These are phyloP conservation scores for Ampelomyces quisqualis DNA, from an alignment of 2,329 filamentous ascomycete species.

Conservation along the genomic window DNA sequence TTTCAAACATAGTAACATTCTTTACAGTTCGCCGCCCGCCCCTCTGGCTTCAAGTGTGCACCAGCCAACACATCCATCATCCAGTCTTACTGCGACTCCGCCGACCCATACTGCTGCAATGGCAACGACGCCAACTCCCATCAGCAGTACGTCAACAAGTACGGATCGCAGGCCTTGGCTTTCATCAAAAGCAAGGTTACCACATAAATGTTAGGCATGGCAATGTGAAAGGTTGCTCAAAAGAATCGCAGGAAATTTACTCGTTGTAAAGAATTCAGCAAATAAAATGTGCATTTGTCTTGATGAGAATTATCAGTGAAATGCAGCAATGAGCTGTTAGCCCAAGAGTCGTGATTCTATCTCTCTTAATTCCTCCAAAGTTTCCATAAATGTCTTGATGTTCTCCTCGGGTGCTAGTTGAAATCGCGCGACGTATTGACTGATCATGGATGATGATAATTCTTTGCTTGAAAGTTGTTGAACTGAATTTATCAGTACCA, in stretches of 20 bases:
- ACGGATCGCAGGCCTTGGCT: constrained; percentile 59
- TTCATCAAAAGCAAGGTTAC: constrained; percentile 60
- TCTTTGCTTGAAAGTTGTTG: too few species aligned
- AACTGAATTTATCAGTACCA: too few species aligned
- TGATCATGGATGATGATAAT: too few species aligned
- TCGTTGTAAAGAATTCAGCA: constrained; percentile 5
- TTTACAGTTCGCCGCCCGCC: constrained; percentile 66
- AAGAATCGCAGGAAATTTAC: neutral
- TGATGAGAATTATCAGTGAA: neutral
- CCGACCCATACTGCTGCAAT: constrained; percentile 67
- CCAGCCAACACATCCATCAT: constrained; percentile 57
- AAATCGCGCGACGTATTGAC: too few species aligned
- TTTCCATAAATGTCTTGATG: too few species aligned
- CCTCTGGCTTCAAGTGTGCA: constrained; percentile 57
- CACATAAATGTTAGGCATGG: constrained; percentile 20
- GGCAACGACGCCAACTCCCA: constrained; percentile 62
- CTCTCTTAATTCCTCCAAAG: too few species aligned
- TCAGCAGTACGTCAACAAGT: constrained; percentile 62
- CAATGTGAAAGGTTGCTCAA: neutral
- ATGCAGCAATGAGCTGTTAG: too few species aligned
- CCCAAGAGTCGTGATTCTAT: too few species aligned
- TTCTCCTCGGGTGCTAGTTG: too few species aligned
- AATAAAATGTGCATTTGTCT: neutral
- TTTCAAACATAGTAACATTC: too few species aligned
- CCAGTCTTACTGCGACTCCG: constrained; percentile 64